A percentile compares a stretch with the other conserved stretches of the same genome.
Evolutionary conservation across 495 filamentous ascomycete genomes (phyloP).

Genomic region (Tuber calosporum): DNA sequence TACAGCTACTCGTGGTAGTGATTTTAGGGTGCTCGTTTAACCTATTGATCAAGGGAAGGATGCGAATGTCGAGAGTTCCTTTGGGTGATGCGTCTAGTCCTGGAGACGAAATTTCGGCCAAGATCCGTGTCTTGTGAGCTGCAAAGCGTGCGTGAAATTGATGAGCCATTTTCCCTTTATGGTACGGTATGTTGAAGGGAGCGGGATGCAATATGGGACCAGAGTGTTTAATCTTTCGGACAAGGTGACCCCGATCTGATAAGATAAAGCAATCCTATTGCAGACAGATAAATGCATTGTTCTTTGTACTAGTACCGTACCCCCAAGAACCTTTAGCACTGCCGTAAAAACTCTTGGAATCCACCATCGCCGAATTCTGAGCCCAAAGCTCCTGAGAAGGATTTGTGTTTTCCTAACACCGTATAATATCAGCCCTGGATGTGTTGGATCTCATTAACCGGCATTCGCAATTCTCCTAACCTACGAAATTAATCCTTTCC

Average conservation of each 20-base stretch:
- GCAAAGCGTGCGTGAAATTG: constrained; percentile 16
- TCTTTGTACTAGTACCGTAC: neutral
- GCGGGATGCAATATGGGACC: neutral
- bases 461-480: too few relatives aligned
- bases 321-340: neutral
- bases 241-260: constrained; percentile 1
- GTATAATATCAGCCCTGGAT: too few relatives aligned
- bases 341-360: too few relatives aligned
- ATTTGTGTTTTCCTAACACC: too few relatives aligned
- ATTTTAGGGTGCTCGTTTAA: constrained; percentile 63
- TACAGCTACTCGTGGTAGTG: constrained; percentile 87
- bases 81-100: constrained; percentile 58
- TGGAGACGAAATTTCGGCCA: constrained; percentile 24
- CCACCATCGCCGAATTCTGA: too few relatives aligned
- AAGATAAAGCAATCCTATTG: constrained; percentile 13
- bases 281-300: constrained; percentile 13
- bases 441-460: too few relatives aligned
- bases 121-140: constrained; percentile 25
- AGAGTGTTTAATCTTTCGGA: neutral
- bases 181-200: neutral
- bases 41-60: constrained; percentile 64
- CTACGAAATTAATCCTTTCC: too few relatives aligned
- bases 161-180: constrained; percentile 15
- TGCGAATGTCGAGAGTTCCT: constrained; percentile 69
- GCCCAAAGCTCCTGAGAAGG: too few relatives aligned